Conservation (phyloP, 345 rosid genomes). For the Populus deltoides region DNA sequence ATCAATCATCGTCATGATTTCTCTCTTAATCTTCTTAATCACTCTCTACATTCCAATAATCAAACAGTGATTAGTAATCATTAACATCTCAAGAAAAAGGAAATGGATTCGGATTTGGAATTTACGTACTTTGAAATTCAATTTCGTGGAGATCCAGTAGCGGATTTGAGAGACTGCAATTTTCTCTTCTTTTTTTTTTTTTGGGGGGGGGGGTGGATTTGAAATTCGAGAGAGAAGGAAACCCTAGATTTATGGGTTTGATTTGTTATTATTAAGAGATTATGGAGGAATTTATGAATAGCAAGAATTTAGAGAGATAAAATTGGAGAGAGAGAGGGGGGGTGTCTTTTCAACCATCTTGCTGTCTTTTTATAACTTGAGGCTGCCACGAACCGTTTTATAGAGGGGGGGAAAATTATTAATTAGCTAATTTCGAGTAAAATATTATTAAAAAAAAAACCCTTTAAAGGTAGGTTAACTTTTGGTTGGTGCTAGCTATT, state of each 20-base stretch:
- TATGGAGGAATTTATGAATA: background rate
- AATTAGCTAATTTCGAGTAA: background rate
- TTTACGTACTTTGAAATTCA: background rate
- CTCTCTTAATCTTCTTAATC: background rate
- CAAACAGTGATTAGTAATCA: background rate
- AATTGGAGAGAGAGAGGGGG: background rate
- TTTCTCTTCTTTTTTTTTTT: background rate
- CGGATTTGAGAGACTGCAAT: background rate
- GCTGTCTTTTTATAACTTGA: slow-evolving; percentile 11
- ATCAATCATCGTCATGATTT: slow-evolving; percentile 53
- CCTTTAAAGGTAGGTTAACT: background rate
- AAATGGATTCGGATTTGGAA: background rate
- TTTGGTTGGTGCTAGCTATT: background rate
- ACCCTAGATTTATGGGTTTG: slow-evolving; percentile 24
- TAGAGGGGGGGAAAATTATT: background rate
- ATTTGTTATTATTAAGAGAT: slow-evolving; percentile 6
- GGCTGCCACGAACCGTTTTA: slow-evolving; percentile 35
- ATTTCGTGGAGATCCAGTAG: background rate
- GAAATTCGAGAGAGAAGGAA: background rate
- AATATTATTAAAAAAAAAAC: background rate
- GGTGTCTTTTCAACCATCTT: slow-evolving; percentile 24
- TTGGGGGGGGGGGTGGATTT: background rate
- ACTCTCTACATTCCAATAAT: background rate
- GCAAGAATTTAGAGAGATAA: background rate
- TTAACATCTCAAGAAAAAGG: background rate